Percentiles rank a stretch among this genome's conserved stretches.
phyloP scores from a whole-genome alignment of 2,329 filamentous ascomycete genomes.

The Fusarium ramigenum region DNA sequence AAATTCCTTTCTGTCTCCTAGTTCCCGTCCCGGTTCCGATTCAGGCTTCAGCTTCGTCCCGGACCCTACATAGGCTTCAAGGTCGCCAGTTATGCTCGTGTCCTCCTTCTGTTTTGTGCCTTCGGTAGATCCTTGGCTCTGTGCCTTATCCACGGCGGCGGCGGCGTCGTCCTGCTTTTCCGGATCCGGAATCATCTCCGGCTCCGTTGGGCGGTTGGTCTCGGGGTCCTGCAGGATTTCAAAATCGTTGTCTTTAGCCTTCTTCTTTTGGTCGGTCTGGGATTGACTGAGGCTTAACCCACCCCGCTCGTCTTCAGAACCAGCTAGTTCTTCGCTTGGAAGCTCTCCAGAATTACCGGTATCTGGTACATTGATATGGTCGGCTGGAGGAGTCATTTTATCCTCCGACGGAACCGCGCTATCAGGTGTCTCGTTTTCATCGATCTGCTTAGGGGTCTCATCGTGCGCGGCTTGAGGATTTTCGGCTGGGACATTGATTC shows the following conservation, averaged over 20 bases:
- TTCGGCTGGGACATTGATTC: slow-evolving; percentile 19
- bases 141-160: slow-evolving; percentile 37
- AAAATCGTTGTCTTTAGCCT: slow-evolving; percentile 46
- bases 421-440: slow-evolving; percentile 18
- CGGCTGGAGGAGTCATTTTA: slow-evolving; percentile 12
- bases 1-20: slow-evolving; percentile 36
- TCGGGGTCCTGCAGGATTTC: slow-evolving; percentile 44
- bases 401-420: slow-evolving; percentile 6
- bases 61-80: slow-evolving; percentile 29
- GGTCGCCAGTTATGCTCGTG: slow-evolving; percentile 27
- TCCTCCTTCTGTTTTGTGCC: slow-evolving; percentile 25
- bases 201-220: slow-evolving; percentile 35
- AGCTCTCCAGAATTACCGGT: slow-evolving; percentile 30
- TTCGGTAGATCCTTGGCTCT: slow-evolving; percentile 31
- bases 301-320: slow-evolving; percentile 45
- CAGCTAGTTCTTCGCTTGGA: slow-evolving; percentile 38
- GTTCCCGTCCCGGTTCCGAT: slow-evolving; percentile 31
- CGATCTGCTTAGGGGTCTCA: slow-evolving; percentile 23
- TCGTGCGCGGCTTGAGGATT: slow-evolving; percentile 17
- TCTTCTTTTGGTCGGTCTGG: slow-evolving; percentile 49
- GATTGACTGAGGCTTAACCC: slow-evolving; percentile 43
- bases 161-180: slow-evolving; percentile 41
- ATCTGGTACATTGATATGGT: slow-evolving; percentile 28
- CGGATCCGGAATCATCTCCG: slow-evolving; percentile 38
- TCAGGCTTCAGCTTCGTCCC: slow-evolving; percentile 28